A percentile compares a stretch with the other conserved stretches of the same genome.
Conservation (phyloP, 768 basidiomycete species). For the Tricholoma matsutake region DNA sequence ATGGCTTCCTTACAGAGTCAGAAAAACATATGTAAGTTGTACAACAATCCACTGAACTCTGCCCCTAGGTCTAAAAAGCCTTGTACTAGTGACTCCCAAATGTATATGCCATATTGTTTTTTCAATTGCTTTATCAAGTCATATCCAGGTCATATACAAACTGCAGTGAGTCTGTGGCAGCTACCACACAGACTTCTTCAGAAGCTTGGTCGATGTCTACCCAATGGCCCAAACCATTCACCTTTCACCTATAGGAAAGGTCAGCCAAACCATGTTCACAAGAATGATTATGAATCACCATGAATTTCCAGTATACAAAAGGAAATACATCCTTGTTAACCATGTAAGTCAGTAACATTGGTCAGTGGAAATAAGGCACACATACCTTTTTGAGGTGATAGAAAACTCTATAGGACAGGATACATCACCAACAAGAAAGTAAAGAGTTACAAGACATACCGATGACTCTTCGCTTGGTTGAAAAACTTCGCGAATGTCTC, state of each 20-base stretch:
- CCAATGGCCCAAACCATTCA: constrained; percentile 41
- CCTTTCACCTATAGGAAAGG: constrained; percentile 34
- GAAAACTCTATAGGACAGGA: constrained; percentile 49
- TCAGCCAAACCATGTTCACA: constrained; percentile 8
- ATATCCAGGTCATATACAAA: too few relatives aligned
- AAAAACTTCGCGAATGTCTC: constrained; percentile 75
- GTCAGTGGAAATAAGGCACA: background rate
- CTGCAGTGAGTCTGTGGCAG: too few relatives aligned
- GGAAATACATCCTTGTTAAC: constrained; percentile 58
- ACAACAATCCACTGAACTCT: too few relatives aligned
- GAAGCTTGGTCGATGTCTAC: constrained; percentile 29
- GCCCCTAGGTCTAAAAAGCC: too few relatives aligned
- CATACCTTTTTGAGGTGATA: constrained; percentile 84
- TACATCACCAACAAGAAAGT: background rate
- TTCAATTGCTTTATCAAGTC: too few relatives aligned
- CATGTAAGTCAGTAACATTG: constrained; percentile 5
- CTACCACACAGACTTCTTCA: background rate
- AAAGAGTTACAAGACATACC: constrained; percentile 39
- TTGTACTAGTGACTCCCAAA: too few relatives aligned
- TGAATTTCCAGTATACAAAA: constrained; percentile 73
- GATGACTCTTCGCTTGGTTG: constrained; percentile 71
- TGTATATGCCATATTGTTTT: too few relatives aligned
- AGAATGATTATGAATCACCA: constrained; percentile 40
- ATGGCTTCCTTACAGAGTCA: too few relatives aligned
- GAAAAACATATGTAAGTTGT: too few relatives aligned